Percentiles rank a stretch among this genome's conserved stretches.
phyloP scores from a whole-genome alignment of 2,329 filamentous ascomycete species.

The Hawksworthiomyces lignivorus region DNA sequence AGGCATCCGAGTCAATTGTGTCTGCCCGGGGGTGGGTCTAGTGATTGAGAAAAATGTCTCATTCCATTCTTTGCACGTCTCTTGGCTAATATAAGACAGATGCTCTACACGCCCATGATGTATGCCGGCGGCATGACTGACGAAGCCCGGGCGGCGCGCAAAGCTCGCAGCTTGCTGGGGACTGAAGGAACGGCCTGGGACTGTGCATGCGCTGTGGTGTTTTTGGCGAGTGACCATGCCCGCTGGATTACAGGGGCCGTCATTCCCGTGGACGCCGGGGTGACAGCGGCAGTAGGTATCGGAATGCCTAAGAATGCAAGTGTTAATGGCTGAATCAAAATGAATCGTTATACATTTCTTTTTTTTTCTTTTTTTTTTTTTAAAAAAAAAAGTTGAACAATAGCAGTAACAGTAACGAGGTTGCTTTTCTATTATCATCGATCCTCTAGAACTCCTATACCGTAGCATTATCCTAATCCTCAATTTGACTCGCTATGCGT shows the following conservation, averaged over 20 bases:
- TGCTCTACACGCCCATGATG: constrained; percentile 43
- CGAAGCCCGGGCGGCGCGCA: constrained; percentile 4
- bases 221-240: constrained; percentile 10
- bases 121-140: constrained; percentile 9
- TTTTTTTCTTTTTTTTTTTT: not conserved
- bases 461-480: too few relatives aligned
- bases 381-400: not conserved
- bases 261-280: constrained; percentile 8
- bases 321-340: not conserved
- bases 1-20: constrained; percentile 41
- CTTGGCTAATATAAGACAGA: too few relatives aligned
- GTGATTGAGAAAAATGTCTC: not conserved
- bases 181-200: constrained; percentile 12
- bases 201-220: constrained; percentile 8
- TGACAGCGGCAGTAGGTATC: constrained; percentile 7
- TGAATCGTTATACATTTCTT: not conserved
- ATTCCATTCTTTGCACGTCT: not conserved
- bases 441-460: too few relatives aligned
- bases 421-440: too few relatives aligned
- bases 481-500: too few relatives aligned
- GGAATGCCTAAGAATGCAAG: constrained; percentile 9
- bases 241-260: constrained; percentile 11
- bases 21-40: constrained; percentile 28
- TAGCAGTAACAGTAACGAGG: too few relatives aligned
- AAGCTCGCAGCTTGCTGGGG: constrained; percentile 9